A percentile compares a stretch with the other conserved stretches of the same genome.
These are phyloP conservation scores for Aureobasidium lini DNA, from an alignment of 2,329 filamentous ascomycete genomes.

Conservation along the genomic window DNA sequence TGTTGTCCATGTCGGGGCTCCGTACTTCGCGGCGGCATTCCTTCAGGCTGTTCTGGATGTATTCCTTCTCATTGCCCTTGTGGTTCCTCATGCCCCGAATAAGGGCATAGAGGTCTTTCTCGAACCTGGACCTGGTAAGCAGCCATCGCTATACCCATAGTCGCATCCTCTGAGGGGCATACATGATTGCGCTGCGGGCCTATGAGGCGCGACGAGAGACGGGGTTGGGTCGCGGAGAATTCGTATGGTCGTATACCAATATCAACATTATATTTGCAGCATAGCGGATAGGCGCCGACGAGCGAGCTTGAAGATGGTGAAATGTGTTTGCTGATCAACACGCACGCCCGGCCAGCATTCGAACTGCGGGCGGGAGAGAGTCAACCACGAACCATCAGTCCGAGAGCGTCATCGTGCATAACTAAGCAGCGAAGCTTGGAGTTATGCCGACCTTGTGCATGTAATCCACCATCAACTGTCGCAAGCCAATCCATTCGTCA, in stretches of 20 bases:
- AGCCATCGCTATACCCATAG: not conserved
- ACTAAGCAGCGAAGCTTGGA: not conserved
- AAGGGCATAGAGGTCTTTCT: conserved; percentile 98
- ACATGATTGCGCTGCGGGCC: conserved; percentile 9
- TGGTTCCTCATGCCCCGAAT: conserved; percentile 92
- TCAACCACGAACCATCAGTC: not conserved
- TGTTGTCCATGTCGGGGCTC: conserved; percentile 92
- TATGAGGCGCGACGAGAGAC: not conserved
- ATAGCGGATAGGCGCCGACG: not conserved
- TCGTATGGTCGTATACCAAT: not conserved
- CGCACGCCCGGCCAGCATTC: not conserved
- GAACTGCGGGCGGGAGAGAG: not conserved
- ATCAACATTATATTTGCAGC: conserved; percentile 4
- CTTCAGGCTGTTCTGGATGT: conserved; percentile 85
- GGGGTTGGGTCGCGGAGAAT: not conserved
- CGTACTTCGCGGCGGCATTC: conserved; percentile 93
- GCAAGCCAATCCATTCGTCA: too few relatives aligned
- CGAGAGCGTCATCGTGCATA: not conserved
- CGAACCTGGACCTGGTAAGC: conserved; percentile 61
- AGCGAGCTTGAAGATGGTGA: not conserved
- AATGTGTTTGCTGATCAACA: conserved; percentile 2
- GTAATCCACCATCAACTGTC: not conserved
- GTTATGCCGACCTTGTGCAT: not conserved
- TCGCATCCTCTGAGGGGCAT: not conserved
- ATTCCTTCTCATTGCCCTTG: conserved; percentile 90